phyloP scores from a whole-genome alignment of 768 basidiomycete species.

The Suillus subluteus region DNA sequence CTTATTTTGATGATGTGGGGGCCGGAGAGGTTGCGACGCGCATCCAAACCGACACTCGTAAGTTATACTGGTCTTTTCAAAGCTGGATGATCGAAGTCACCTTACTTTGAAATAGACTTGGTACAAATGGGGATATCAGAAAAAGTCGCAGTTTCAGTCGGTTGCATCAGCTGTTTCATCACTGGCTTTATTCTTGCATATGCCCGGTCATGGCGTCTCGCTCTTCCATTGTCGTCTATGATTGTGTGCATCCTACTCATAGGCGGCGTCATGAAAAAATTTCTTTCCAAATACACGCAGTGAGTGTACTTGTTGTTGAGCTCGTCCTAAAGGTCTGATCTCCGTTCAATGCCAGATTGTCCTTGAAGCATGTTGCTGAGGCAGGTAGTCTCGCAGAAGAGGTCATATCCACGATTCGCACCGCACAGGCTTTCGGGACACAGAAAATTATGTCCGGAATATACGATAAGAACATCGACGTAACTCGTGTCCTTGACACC shows the following conservation, averaged over 20 bases:
- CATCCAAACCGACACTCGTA: constrained; percentile 35
- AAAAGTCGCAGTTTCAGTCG: constrained; percentile 46
- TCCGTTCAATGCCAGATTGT: constrained; percentile 24
- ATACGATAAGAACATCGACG: constrained; percentile 47
- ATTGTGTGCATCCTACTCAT: constrained; percentile 53
- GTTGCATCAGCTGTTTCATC: constrained; percentile 46
- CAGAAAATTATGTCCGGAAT: constrained; percentile 43
- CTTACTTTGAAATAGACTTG: constrained; percentile 29
- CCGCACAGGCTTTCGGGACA: constrained; percentile 60
- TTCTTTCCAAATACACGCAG: constrained; percentile 37
- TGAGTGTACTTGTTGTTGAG: neutral
- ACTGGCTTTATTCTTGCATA: constrained; percentile 51
- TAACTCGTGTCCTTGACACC: constrained; percentile 36
- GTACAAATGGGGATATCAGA: constrained; percentile 59
- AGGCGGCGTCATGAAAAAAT: constrained; percentile 43
- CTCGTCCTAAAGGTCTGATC: neutral
- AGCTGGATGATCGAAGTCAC: constrained; percentile 1
- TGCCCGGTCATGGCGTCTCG: constrained; percentile 47
- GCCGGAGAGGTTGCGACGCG: constrained; percentile 63
- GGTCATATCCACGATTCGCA: constrained; percentile 58
- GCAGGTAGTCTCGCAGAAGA: constrained; percentile 62
- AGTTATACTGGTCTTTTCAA: neutral
- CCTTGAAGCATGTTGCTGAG: constrained; percentile 47
- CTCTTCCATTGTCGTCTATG: constrained; percentile 51
- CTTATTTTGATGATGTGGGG: constrained; percentile 49